Base-by-base conservation (phyloP, 331 rosid species). In the Pyrus hybrid region DNA sequence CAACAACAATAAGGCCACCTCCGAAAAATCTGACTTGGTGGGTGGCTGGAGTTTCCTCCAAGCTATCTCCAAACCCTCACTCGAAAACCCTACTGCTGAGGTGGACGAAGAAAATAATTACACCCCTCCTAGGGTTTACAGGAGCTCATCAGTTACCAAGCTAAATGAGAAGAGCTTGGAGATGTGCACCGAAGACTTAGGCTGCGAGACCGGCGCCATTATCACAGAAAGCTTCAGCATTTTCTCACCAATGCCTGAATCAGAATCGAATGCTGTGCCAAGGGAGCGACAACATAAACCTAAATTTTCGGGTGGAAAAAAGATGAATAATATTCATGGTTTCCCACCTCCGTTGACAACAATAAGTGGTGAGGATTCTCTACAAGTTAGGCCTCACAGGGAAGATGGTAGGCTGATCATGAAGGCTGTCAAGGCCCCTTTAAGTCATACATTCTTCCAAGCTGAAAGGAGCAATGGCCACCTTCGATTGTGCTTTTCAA, bases 271-370 rank as follows among this genome's bases (percentile, higher is more conserved):
- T 77, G 63, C 30, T 35, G 80, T 30, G 68, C 80, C 79, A 77
- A 74, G 43, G 76, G 85, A 85, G 65, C 74, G 76, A 57, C 47
- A 9, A 25, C 25, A 54, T 22, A 45, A 23, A 41, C 71, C 78
- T 74, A 85, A 53, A 76, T 43, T 26, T 79, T 68, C 54, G 26
- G 81, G 73, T 16, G 79, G 79, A 22, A 84, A 67, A 17, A 84
- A 72, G 83, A 78, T 63, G 70, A 75, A 45, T 20, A 84, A 58
- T 71, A 47, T 51, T 57, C 65, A 28, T 33, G 76, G 80, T 41
- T 92, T 91, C 76, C 99, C 99, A 8, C 99, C 99, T 12, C 99
- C 99, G 63, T 83, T 94, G 88, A 92, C 99, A 41, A 94, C 99
- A 32, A 87, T 94, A 47, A 90, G 93, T 8, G 97, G 93, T 20